These are phyloP conservation scores for Ustilago cynodontis DNA, from an alignment of 1,284 basidiomycete genomes.

Conservation along the genomic window DNA sequence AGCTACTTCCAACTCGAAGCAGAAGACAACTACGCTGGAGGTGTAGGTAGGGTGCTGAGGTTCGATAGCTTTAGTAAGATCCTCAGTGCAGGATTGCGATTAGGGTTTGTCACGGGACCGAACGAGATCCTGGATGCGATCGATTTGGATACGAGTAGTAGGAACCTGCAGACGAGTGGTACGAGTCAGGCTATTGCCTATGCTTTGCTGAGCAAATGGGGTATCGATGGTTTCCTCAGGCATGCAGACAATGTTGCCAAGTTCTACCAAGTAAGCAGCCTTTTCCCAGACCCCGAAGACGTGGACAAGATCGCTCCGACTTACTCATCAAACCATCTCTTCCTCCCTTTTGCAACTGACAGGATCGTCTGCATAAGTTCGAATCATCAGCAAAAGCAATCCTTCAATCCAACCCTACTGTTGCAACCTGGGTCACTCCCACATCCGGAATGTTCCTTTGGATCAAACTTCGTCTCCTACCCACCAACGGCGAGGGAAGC, in stretches of 20 bases:
- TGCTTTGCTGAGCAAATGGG: constrained; percentile 80
- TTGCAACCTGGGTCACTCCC: constrained; percentile 79
- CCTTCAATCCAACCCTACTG: constrained; percentile 14
- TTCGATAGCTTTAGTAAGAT: constrained; percentile 77
- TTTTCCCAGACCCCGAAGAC: too few relatives aligned
- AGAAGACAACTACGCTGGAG: constrained; percentile 32
- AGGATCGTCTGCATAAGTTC: constrained; percentile 35
- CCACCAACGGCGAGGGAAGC: neutral
- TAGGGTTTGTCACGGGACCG: constrained; percentile 87
- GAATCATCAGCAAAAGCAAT: constrained; percentile 29
- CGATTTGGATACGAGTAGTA: constrained; percentile 77
- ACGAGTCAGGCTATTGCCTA: constrained; percentile 84
- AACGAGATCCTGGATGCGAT: constrained; percentile 80
- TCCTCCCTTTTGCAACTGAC: neutral
- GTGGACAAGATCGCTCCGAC: neutral
- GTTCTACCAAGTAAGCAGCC: constrained; percentile 77
- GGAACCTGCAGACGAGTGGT: constrained; percentile 80
- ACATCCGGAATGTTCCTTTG: constrained; percentile 78
- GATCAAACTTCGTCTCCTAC: constrained; percentile 46
- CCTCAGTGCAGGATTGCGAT: constrained; percentile 69
- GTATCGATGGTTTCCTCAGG: constrained; percentile 77
- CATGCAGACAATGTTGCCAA: constrained; percentile 79
- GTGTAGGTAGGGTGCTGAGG: constrained; percentile 64
- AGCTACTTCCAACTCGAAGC: constrained; percentile 66
- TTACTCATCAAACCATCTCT: neutral